Base-by-base conservation (phyloP, 768 basidiomycete genomes). In the Asterophora parasitica region DNA sequence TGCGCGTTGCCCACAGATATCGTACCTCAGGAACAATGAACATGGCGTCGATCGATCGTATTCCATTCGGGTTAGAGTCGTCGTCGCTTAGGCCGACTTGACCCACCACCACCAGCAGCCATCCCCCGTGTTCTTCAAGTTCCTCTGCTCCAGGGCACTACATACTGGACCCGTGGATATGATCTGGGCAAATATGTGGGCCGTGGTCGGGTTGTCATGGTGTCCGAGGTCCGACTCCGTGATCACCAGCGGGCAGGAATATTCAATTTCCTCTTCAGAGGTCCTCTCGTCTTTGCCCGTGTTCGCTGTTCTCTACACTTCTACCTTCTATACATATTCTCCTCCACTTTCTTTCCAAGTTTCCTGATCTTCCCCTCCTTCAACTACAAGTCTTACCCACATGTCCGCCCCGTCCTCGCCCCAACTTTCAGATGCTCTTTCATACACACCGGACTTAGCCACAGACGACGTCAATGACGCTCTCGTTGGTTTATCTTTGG, bases 191-290 rank as follows among this genome's bases (percentile, higher is more conserved):
- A 16, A 28, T 17, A 32, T 11, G 36, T 36, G 33, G 13, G 43
- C 28, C 41, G 37, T 26, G n/a, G 47, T 27, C 39, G 49, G 49
- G 53, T 58, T 54, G 55, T 52, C 52, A 58, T 56, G 57, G 55
- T 46, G 50, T 56, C 51, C 48, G 51, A 50, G 44, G 48, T 56
- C 52, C 57, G 52, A 36, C 39, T 33, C 48, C 51, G 48, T 37
- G 36, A 34, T 16, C 39, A 47, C 36, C 33, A 44, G 35, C 33
- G 11, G 42, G 35, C 41, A 43, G 32, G 44, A 36, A 53, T 34
- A 47, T 44, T 47, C 23, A 6, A 23, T 6, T 3, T 23, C 35
- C 23, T 51, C 20, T 31, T 31, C 28, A 17, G 30, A 34, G 13
- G 17, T 35, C n/a, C n/a, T n/a, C n/a, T 35, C 35, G 23, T 26